phyloP scores from a whole-genome alignment of 768 basidiomycete species.

The Lepiota subincarnata region DNA sequence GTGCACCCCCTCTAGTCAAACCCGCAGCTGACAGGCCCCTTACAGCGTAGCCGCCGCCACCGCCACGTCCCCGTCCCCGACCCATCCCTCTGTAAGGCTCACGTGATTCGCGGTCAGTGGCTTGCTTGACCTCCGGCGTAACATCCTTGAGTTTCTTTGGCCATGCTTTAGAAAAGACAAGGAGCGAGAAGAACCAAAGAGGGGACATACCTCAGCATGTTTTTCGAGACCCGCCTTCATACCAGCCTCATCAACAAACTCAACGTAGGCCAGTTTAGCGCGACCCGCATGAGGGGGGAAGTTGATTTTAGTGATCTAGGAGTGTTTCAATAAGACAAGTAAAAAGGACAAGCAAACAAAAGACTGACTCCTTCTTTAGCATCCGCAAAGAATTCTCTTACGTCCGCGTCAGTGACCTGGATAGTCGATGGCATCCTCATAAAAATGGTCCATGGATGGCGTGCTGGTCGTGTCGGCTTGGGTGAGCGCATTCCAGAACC shows the following conservation, averaged over 20 bases:
- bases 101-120: slow-evolving; percentile 51
- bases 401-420: slow-evolving; percentile 54
- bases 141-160: slow-evolving; percentile 66
- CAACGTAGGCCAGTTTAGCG: slow-evolving; percentile 73
- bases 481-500: slow-evolving; percentile 66
- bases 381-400: slow-evolving; percentile 75
- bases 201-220: slow-evolving; percentile 58
- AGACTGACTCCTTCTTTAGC: slow-evolving; percentile 60
- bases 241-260: slow-evolving; percentile 83
- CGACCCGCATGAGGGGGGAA: slow-evolving; percentile 52
- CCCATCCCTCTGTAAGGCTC: slow-evolving; percentile 30
- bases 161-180: slow-evolving; percentile 9
- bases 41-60: slow-evolving; percentile 58
- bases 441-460: slow-evolving; percentile 85
- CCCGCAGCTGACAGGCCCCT: slow-evolving; percentile 70
- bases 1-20: slow-evolving; percentile 38
- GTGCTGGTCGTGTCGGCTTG: slow-evolving; percentile 53
- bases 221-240: slow-evolving; percentile 79
- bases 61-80: slow-evolving; percentile 38
- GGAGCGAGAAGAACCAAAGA: slow-evolving; percentile 3
- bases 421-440: slow-evolving; percentile 54
- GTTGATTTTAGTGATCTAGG: slow-evolving; percentile 64
- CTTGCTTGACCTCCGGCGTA: slow-evolving; percentile 65
- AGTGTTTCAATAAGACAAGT: not conserved
- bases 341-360: slow-evolving; percentile 1